Percentiles rank a stretch among this genome's conserved stretches.
Conservation (phyloP, 305 asterid species). For the Solanum hybrid region DNA sequence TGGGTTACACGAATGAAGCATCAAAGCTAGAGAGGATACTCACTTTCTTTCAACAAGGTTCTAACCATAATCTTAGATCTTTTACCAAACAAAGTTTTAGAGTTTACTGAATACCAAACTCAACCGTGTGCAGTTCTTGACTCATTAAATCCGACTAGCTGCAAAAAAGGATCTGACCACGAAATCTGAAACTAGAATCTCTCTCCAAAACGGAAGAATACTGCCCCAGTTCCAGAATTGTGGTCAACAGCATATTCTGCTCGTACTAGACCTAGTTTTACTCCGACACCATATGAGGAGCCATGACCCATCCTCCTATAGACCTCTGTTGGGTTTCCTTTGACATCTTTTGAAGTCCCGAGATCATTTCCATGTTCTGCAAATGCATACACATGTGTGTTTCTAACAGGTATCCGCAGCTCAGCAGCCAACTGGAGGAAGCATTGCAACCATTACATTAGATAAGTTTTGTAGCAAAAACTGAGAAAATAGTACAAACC, state of each 20-base stretch:
- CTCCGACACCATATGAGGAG: slow-evolving; percentile 87
- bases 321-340: slow-evolving; percentile 96
- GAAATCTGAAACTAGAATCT: slow-evolving; percentile 27
- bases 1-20: neutral
- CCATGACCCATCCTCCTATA: slow-evolving; percentile 91
- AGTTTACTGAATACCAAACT: neutral
- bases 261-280: slow-evolving; percentile 79
- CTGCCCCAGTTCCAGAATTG: slow-evolving; percentile 70
- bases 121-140: neutral
- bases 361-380: slow-evolving; percentile 97
- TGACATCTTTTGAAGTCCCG: slow-evolving; percentile 86
- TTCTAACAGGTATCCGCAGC: slow-evolving; percentile 74
- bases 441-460: slow-evolving; percentile 8
- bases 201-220: slow-evolving; percentile 75
- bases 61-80: neutral
- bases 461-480: neutral
- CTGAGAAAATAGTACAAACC: neutral
- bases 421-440: slow-evolving; percentile 71
- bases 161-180: neutral
- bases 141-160: neutral
- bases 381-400: slow-evolving; percentile 75
- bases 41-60: neutral
- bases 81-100: neutral
- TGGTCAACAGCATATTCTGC: slow-evolving; percentile 92
- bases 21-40: neutral